A percentile compares a stretch with the other conserved stretches of the same genome.
These are phyloP conservation scores for Trichoderma hamatum DNA, from an alignment of 2,329 filamentous ascomycete species.

Conservation along the genomic window DNA sequence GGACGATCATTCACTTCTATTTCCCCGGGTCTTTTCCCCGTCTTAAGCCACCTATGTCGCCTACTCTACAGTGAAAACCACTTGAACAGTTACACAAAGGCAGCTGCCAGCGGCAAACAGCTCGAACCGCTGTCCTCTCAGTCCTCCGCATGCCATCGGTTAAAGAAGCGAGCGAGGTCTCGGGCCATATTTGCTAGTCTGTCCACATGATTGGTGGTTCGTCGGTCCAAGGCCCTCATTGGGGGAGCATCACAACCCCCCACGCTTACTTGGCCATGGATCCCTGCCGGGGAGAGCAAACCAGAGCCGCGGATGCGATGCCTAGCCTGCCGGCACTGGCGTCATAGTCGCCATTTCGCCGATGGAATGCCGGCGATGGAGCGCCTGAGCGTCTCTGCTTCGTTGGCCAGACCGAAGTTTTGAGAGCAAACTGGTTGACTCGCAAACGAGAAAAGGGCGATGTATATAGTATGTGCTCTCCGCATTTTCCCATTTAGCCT, in stretches of 20 bases:
- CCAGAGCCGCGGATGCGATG: slow-evolving; percentile 6
- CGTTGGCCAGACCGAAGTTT: not conserved
- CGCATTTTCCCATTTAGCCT: slow-evolving; percentile 22
- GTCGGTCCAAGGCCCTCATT: not conserved
- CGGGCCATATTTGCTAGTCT: not conserved
- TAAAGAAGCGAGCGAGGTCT: not conserved
- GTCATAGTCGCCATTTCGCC: slow-evolving; percentile 22
- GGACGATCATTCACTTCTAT: not conserved
- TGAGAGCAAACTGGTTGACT: not conserved
- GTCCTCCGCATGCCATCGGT: not conserved
- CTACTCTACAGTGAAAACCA: not conserved
- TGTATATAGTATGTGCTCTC: slow-evolving; percentile 5
- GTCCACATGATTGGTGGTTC: not conserved
- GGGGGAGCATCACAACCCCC: slow-evolving; percentile 5
- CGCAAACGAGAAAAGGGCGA: not conserved
- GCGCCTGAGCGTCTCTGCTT: not conserved
- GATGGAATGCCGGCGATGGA: slow-evolving; percentile 23
- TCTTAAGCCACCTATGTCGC: not conserved
- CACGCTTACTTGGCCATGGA: slow-evolving; percentile 9
- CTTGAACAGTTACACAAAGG: not conserved
- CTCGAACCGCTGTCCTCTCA: not conserved
- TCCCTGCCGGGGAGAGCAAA: slow-evolving; percentile 14
- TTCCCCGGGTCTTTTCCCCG: not conserved
- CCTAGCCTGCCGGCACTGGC: slow-evolving; percentile 22
- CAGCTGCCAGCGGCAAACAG: not conserved